Evolutionary conservation across 805 yeast species (phyloP), one percentile per base, ranked within the genome.

Genomic region (Wickerhamomyces kurtzmanii): DNA sequence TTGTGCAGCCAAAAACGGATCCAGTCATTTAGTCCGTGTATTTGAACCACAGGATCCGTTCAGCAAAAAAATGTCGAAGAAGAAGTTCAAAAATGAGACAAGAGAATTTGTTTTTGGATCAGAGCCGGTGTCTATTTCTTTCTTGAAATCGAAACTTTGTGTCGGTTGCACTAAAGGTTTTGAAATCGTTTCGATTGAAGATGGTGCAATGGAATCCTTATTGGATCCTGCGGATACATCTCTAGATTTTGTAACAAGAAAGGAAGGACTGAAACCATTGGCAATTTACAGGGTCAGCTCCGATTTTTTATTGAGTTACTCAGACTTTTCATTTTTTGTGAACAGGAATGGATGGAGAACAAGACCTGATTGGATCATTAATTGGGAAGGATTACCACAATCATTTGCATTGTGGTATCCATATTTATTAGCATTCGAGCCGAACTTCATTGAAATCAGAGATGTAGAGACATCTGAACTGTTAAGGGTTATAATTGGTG

Each of bases 201-300:
- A 80, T 29, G 79, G 83, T 33, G 82, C 76, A 34, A 85, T 82
- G 54, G 96, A 91, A 55, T 75, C 91, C 8, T 68, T 91, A 28
- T 62, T 91, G 43, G 97, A 91, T 57, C 96, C 95, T n/a, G 98
- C 97, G 1, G 98, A 91, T 48, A 93, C 97, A 0, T 85, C 96
- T 12, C 64, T 91, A 30, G 98, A 91, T 47, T 91, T 91, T 60
- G 96, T 91, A 10, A 83, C 75, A 32, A 82, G 73, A 34, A 65
- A 80, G 34, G 94, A 85, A 51, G 73, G 75, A 3, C 67, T 89
- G 35, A 82, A 83, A 45, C 98, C 98, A 12, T 71, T 86, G 52
- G 86, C 93, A 5, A 85, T 91, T 34, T 93, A 89, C 51, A 71
- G 95, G 36, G 75, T 91, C 32, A 91, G 89, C 33, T 75, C 78